phyloP scores from a whole-genome alignment of 2,329 filamentous ascomycete genomes.

The Monilinia aucupariae region DNA sequence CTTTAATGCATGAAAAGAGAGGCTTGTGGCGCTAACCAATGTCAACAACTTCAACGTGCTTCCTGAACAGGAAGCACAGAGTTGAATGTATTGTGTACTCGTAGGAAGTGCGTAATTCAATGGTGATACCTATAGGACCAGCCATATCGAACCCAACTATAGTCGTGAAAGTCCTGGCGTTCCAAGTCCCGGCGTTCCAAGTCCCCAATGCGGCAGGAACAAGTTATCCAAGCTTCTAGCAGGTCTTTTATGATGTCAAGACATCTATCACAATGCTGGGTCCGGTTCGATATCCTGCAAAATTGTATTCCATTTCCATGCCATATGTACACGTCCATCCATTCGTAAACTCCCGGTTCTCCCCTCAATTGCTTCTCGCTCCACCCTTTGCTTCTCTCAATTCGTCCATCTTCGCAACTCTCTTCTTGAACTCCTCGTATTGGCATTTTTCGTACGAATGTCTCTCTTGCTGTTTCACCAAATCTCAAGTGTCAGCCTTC shows the following conservation, averaged over 20 bases:
- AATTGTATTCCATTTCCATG: conserved; percentile 20
- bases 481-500: conserved; percentile 21
- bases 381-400: conserved; percentile 79
- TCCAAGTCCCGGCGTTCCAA: neutral
- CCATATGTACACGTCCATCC: conserved; percentile 23
- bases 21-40: neutral
- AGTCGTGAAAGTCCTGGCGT: neutral
- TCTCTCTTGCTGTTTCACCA: conserved; percentile 69
- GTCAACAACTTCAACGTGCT: neutral
- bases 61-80: neutral
- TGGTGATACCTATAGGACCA: neutral
- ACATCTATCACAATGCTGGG: neutral
- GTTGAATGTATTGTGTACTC: neutral
- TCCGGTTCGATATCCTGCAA: conserved; percentile 6
- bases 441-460: conserved; percentile 99
- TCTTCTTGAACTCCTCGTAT: conserved; percentile 97
- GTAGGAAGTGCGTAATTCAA: neutral
- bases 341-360: neutral
- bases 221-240: neutral
- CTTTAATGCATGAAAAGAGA: neutral
- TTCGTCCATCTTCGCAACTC: conserved; percentile 98
- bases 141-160: neutral
- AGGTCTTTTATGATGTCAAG: neutral
- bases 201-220: too few relatives aligned
- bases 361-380: conserved; percentile 70